A percentile compares a stretch with the other conserved stretches of the same genome.
Evolutionary conservation across 1,139 yeast species (phyloP).

Genomic region (Cylindricascospora bacillispora): DNA sequence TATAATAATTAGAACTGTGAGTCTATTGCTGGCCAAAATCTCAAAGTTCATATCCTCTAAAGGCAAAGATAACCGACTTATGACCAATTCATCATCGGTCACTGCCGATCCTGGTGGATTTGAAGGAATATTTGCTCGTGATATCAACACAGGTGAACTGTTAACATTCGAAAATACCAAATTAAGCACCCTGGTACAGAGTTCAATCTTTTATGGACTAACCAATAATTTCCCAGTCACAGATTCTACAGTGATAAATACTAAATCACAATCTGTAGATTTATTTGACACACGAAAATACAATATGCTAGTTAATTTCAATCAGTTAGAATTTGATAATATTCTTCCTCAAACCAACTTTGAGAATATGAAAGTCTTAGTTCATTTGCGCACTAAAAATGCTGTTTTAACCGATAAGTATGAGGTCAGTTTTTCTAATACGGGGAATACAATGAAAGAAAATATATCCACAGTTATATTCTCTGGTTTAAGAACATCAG

Average conservation of each 20-base stretch:
- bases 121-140: slow-evolving; percentile 57
- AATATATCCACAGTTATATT: slow-evolving; percentile 69
- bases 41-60: slow-evolving; percentile 49
- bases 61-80: slow-evolving; percentile 23
- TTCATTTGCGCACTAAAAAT: slow-evolving; percentile 56
- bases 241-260: slow-evolving; percentile 27
- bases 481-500: slow-evolving; percentile 63
- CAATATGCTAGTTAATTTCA: slow-evolving; percentile 70
- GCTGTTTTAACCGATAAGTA: slow-evolving; percentile 70
- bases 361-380: slow-evolving; percentile 57
- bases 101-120: slow-evolving; percentile 72
- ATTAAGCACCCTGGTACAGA: slow-evolving; percentile 54
- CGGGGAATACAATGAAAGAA: no score
- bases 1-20: slow-evolving; percentile 45
- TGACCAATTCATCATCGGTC: slow-evolving; percentile 16
- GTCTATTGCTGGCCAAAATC: slow-evolving; percentile 48
- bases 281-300: slow-evolving; percentile 43
- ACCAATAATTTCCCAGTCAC: slow-evolving; percentile 58
- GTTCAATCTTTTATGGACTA: slow-evolving; percentile 59
- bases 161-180: slow-evolving; percentile 31
- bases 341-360: slow-evolving; percentile 46
- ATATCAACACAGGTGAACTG: slow-evolving; percentile 49
- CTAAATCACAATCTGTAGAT: slow-evolving; percentile 34
- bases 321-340: slow-evolving; percentile 35
- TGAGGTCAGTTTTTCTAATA: slow-evolving; percentile 45